Evolutionary conservation across 2,329 filamentous ascomycete species (phyloP), one percentile per base, ranked within the genome.

Genomic region (Nemania sp.): DNA sequence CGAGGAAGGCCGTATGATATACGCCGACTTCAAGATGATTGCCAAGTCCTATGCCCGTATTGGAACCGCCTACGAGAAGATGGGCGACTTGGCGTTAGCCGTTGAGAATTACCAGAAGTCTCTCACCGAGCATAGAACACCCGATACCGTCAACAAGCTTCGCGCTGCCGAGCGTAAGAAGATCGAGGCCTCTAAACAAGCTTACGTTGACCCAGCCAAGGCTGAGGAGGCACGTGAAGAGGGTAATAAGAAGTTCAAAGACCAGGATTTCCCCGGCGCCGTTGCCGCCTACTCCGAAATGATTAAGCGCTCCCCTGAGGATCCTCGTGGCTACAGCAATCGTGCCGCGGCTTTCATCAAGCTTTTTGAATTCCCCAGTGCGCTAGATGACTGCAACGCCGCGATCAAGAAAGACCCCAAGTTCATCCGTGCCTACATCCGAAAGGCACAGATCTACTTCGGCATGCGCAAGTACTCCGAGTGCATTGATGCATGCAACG

Each of bases 391-490:
- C 84, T 98, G 96, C 81, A 91, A 97, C 80, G 85, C 88, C 73
- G 96, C 96, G 52, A 97, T 97, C 83, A 92, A 93, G 87, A 92
- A 91, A 75, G 96, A 99, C 76, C 87, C 92, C 66, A 92, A 91
- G 78, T 99, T 99, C 81, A 95, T 98, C 82, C 90, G 95, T 64
- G 96, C 96, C 7, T 98, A 98, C 82, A 92, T 99, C 75, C 92
- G 96, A 79, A 98, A 98, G 86, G 94, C 94, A 0, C 94, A 98
- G 83, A 93, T 94, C 49, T 93, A 95, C 81, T 94, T 96, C 74
- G 94, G 94, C 75, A 99, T 99, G 96, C 93, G 96, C 81, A 95
- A 99, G 82, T 98, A 97, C 86, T 97, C 91, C 81, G 95, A 94
- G 80, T 97, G 93, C 78, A 85, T 98, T 66, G 96, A 99, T 78